Evolutionary conservation across 352 stramenopile genomes (phyloP), one percentile per base, ranked within the genome.

Genomic region (Pythium aquatile): DNA sequence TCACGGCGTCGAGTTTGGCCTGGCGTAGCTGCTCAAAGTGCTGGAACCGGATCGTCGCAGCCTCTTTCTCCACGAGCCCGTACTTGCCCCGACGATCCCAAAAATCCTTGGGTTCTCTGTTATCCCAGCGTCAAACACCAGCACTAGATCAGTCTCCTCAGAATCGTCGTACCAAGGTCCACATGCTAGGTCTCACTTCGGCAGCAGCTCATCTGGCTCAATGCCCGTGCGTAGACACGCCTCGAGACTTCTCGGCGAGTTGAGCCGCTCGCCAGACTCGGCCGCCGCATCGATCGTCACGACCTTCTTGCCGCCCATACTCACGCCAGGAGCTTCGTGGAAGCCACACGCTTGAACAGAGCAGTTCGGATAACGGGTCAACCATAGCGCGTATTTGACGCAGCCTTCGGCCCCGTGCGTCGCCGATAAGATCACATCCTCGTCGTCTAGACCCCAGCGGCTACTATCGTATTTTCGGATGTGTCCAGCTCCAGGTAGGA

Each of bases 181-280:
- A 24, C 20, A 24, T 24, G 20, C 20, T 24, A 35, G 33, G 4
- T 17, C 35, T 42, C 17, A 82, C 73, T 83, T 90, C 5, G 83
- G 78, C 2, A 90, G 48, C 9, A 93, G 67, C 39, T 93, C 85
- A 48, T 79, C 77, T 0, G 81, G 76, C 20, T 83, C 79, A 29
- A 93, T 87, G 2, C 85, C 85, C 35, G 76, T 79, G 20, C 85
- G 81, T 17, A 80, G 63, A 77, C 85, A 93, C 0, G 85, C 85
- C 56, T 93, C 83, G 29, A 91, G 60, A 20, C 72, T 89, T 8
- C 85, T 79, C 4, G 85, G 83, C 3, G 85, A 90, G 17, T 75
- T 90, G 51, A 90, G 64, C 0, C 76, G 69, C 44, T 74, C 72
- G 33, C 80, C 78, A n/a, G 83, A 83, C 5, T 73, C 64, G 35